These are phyloP conservation scores for Suillus placidus DNA, from an alignment of 768 basidiomycete species.

Conservation along the genomic window DNA sequence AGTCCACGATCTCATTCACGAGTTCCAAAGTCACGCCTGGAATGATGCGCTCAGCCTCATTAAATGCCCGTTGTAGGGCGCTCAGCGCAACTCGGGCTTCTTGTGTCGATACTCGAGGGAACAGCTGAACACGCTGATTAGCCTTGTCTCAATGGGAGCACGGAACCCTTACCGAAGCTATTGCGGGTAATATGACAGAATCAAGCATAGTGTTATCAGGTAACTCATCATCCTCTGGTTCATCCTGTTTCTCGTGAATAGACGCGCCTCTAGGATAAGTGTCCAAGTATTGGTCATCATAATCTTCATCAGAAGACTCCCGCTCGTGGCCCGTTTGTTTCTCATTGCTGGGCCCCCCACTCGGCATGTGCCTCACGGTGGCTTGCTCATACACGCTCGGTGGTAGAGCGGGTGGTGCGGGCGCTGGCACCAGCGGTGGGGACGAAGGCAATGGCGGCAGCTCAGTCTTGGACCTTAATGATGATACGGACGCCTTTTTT, in stretches of 20 bases:
- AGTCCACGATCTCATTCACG: constrained; percentile 85
- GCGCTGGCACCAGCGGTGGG: constrained; percentile 55
- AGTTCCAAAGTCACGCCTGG: constrained; percentile 79
- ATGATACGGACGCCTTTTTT: constrained; percentile 41
- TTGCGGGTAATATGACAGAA: constrained; percentile 93
- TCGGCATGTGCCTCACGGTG: constrained; percentile 64
- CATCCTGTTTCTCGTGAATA: constrained; percentile 35
- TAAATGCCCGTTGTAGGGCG: constrained; percentile 92
- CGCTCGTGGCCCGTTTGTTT: constrained; percentile 40
- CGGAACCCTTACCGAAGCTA: constrained; percentile 74
- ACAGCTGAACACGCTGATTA: neutral
- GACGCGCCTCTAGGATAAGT: constrained; percentile 48
- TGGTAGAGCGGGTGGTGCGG: constrained; percentile 36
- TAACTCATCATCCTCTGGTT: constrained; percentile 53
- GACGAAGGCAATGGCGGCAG: constrained; percentile 59
- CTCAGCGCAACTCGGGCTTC: constrained; percentile 87
- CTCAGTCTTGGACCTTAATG: constrained; percentile 54
- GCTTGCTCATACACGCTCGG: constrained; percentile 56
- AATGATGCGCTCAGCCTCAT: constrained; percentile 92
- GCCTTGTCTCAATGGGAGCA: neutral
- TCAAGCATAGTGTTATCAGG: constrained; percentile 93
- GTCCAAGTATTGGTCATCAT: constrained; percentile 58
- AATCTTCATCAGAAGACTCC: constrained; percentile 65
- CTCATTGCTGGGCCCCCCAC: constrained; percentile 26
- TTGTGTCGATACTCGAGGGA: constrained; percentile 85